Base-by-base conservation (phyloP, 2,329 filamentous ascomycete genomes). In the Pseudonectria buxi region DNA sequence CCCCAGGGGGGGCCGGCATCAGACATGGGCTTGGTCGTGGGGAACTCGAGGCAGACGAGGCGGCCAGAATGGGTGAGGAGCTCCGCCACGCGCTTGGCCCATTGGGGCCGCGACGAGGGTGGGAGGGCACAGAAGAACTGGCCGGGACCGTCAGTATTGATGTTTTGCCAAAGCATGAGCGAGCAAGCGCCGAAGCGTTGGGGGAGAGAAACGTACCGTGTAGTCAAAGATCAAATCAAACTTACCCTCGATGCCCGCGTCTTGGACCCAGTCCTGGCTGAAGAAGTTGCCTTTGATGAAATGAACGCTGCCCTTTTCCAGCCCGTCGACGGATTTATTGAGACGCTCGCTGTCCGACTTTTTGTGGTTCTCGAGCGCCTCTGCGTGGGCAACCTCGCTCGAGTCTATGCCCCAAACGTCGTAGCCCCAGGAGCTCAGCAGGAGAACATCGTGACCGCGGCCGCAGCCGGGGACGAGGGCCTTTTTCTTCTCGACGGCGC, bases 401-500 rank as follows among this genome's bases (percentile, higher is more conserved):
- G 74, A 72, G 54, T 94, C 87, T 2, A 94, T 62, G 0, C 86
- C 88, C 50, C 76, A 80, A 2, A 79, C 78, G 59, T 94, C 82
- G 56, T 85, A 92, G 1, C 87, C 87, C 52, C 81, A 76, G 9
- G 76, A 76, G 32, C 79, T 75, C 29, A 94, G 71, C 26, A 94
- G 67, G 9, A 86, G 68, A 2, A 87, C 83, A 62, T 94, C 88
- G 53, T 92, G 83, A 5, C 87, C 88, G 30, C 76, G 74, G 0
- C 87, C 88, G 59, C 87, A 94, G 5, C 86, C 87, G 1, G 87
- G 84, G 0, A 94, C 82, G 7, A 94, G 66, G 2, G 81, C 86
- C 25, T 49, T 55, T 25, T 49, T 46, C 31, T 52, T 53, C 31
- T 47, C 32, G 26, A 54, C 48, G 27, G 43, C 40, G 32, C 53